Base-by-base conservation (phyloP, 805 yeast genomes). In the Schwanniomyces pseudopolymorphus region DNA sequence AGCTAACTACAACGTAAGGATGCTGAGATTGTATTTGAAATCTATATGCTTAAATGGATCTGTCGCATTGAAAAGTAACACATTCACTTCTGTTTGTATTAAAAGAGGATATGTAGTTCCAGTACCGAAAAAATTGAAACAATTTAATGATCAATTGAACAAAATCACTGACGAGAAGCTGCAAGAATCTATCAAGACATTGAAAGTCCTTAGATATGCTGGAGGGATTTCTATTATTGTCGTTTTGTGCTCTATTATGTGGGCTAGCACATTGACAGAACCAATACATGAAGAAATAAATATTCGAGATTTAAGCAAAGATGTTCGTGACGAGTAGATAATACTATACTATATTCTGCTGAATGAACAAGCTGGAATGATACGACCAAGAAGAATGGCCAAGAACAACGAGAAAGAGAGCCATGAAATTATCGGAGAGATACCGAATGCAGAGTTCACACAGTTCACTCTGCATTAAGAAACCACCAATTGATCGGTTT, bases 81-180 rank as follows among this genome's bases (percentile, higher is more conserved):
- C 19, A 17, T 3, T 14, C 20, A 5, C 7, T 31, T 14, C 4
- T 7, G 9, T 31, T 31, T n/a, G n/a, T n/a, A n/a, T n/a, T n/a
- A 31, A 7, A 31, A 31, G 35, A 14, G 20, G 20, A n/a, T 31
- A 31, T 31, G 35, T 20, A 7, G 4, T 31, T 14, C 35, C 61
- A 3, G 45, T 60, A 14, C 50, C 50, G 38, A 33, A 51, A 20
- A 59, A 52, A 43, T 50, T 59, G 33, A 49, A 54, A 37, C 46
- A 54, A 13, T 49, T 61, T 40, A 66, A 67, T 45, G 45, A 48
- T 39, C 49, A 52, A 33, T 50, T 70, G 16, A 60, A 67, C 44
- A 58, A 57, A 35, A 58, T 72, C 16, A 72, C 68, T 4, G 67
- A 64, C 40, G 75, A 69, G 40, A 60, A 59, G 25, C 52, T 70